phyloP scores from a whole-genome alignment of 768 basidiomycete species.

The Tricholoma sp. region DNA sequence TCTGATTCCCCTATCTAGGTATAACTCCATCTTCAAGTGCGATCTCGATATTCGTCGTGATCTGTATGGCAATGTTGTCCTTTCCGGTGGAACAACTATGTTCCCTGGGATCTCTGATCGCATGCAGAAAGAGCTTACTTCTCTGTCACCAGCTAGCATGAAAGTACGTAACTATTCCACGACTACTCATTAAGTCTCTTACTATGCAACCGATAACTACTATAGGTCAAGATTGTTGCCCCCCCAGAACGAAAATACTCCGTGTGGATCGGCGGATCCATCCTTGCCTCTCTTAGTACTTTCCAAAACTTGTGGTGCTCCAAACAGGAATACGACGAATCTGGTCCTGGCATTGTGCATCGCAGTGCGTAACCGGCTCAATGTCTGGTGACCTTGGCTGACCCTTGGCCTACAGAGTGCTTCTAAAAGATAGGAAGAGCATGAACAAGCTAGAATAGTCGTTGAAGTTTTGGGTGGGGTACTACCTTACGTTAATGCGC shows the following conservation, averaged over 20 bases:
- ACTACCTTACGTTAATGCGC: neutral
- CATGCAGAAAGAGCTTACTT: slow-evolving; percentile 91
- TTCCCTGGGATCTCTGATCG: slow-evolving; percentile 95
- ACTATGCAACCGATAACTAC: neutral
- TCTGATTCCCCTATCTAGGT: slow-evolving; percentile 38
- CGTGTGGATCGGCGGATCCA: slow-evolving; percentile 91
- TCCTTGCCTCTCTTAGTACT: slow-evolving; percentile 83
- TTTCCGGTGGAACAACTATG: slow-evolving; percentile 92
- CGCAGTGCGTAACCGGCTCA: slow-evolving; percentile 52
- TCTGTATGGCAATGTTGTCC: slow-evolving; percentile 76
- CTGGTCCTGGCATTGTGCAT: slow-evolving; percentile 73
- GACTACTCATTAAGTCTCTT: slow-evolving; percentile 5
- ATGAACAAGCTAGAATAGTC: neutral
- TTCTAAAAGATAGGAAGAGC: neutral
- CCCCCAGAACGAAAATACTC: slow-evolving; percentile 95
- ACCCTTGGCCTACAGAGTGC: neutral
- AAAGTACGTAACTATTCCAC: slow-evolving; percentile 43
- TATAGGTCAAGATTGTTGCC: slow-evolving; percentile 82
- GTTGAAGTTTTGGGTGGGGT: neutral
- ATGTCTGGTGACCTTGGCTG: neutral
- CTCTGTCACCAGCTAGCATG: slow-evolving; percentile 82
- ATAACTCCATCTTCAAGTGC: slow-evolving; percentile 83
- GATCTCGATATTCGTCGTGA: slow-evolving; percentile 84
- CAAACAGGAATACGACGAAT: slow-evolving; percentile 90
- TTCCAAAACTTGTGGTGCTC: slow-evolving; percentile 98